A percentile compares a stretch with the other conserved stretches of the same genome.
Evolutionary conservation across 2,329 filamentous ascomycete species (phyloP).

Genomic region (Clarireedia hainanense): DNA sequence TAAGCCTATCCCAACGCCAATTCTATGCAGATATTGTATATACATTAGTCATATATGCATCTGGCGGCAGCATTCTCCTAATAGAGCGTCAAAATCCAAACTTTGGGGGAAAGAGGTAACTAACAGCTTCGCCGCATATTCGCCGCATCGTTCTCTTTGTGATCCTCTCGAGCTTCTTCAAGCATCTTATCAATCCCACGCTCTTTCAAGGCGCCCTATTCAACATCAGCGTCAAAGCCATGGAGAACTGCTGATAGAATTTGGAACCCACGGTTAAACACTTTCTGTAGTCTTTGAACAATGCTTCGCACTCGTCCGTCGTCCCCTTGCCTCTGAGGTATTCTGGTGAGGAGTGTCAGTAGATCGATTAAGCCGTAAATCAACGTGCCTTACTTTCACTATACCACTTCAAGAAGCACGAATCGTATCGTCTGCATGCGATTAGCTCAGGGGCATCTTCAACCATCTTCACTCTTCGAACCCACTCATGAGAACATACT

Average conservation of each 20-base stretch:
- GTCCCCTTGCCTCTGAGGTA: conserved; percentile 81
- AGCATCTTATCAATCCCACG: conserved; percentile 89
- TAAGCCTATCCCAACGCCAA: conserved; percentile 9
- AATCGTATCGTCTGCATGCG: conserved; percentile 72
- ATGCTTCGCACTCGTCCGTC: conserved; percentile 71
- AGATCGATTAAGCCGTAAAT: conserved; percentile 12
- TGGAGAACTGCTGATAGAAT: conserved; percentile 1
- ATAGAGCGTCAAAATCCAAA: not conserved
- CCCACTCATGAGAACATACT: conserved; percentile 48
- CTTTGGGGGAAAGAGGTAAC: not conserved
- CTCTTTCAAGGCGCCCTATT: conserved; percentile 74
- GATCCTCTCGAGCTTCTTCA: conserved; percentile 82
- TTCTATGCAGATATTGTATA: conserved; percentile 10
- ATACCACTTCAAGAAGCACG: conserved; percentile 98
- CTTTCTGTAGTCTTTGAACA: conserved; percentile 83
- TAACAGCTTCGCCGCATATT: conserved; percentile 46
- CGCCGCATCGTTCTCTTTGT: conserved; percentile 75
- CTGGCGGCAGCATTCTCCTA: not conserved
- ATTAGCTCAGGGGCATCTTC: not conserved
- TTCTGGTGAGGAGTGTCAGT: conserved; percentile 44
- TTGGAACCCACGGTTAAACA: conserved; percentile 63
- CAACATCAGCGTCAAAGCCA: not conserved
- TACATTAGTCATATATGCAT: not conserved
- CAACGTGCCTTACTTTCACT: conserved; percentile 70
- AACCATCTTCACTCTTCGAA: conserved; percentile 5